Conservation (phyloP, 805 yeast genomes). For the Blastobotrys mokoenaii region DNA sequence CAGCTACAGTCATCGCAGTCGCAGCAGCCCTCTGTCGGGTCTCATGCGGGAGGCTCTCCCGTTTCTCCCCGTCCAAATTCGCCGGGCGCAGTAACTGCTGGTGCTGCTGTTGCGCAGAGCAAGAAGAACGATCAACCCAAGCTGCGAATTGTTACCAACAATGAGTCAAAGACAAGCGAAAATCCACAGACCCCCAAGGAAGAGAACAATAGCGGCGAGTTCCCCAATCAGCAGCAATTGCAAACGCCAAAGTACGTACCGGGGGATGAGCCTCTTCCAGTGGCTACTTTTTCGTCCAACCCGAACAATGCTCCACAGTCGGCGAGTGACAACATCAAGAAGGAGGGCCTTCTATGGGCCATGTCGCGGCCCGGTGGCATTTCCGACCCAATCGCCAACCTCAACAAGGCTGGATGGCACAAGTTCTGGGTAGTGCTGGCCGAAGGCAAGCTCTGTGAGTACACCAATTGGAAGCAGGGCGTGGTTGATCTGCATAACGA, state of each 20-base stretch:
- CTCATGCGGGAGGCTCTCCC: background rate
- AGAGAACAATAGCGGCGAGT: too few relatives aligned
- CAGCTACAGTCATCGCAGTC: too few relatives aligned
- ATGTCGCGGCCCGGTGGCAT: slow-evolving; percentile 32
- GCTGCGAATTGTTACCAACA: too few relatives aligned
- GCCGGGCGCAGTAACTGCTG: background rate
- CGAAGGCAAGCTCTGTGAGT: slow-evolving; percentile 62
- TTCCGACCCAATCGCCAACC: slow-evolving; percentile 25
- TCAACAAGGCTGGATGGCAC: slow-evolving; percentile 54
- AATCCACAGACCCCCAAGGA: too few relatives aligned
- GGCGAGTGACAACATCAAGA: background rate
- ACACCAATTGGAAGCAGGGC: slow-evolving; percentile 73
- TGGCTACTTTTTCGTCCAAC: too few relatives aligned
- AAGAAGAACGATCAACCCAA: too few relatives aligned
- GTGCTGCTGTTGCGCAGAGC: too few relatives aligned
- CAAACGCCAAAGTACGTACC: too few relatives aligned
- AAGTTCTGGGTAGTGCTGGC: slow-evolving; percentile 77
- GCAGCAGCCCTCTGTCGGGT: background rate
- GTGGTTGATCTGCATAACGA: slow-evolving; percentile 46
- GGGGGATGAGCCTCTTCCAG: too few relatives aligned
- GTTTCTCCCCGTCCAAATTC: background rate
- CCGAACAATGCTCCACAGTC: too few relatives aligned
- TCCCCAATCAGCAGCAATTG: too few relatives aligned
- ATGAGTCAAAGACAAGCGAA: too few relatives aligned
- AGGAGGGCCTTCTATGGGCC: slow-evolving; percentile 38